Base-by-base conservation (phyloP, 2,329 filamentous ascomycete species). In the Alternaria sp. region DNA sequence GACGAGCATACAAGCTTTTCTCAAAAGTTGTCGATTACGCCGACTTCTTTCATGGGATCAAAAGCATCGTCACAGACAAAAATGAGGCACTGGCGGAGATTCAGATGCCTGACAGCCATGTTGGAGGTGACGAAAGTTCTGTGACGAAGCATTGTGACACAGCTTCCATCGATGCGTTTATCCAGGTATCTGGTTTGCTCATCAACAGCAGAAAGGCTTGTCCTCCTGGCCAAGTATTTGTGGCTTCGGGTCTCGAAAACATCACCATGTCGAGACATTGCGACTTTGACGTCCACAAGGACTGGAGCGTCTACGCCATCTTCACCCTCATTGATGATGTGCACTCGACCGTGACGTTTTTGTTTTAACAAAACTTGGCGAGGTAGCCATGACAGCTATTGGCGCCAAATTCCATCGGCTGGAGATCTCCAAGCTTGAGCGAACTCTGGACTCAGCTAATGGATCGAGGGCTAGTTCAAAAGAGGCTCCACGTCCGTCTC, bases 151-250 rank as follows among this genome's bases (percentile, higher is more conserved):
- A 43, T 22, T 70, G 61, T 34, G 67, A 68, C 28, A 60, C 67
- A n/a, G 60, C 65, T 3, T 54, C 60, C 20, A 51, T 70, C 20
- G 67, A 70, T 41, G 50, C 54, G 11, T 70, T 70, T 34, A 68
- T 68, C 16, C 59, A 63, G n/a, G 65, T 68, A 3, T 61, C 61
- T 8, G 67, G 67, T 10, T 50, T 70, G 16, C 56, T 68, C 12
- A 63, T 70, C 36, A 70, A 69, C 30, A 69, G 57, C 45, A 66
- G 67, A 25, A 59, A 64, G 18, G 57, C 51, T 43, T 59, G 56
- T 16, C 43, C 30, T 28, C 51, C 34, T 18, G 62, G 56, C 12
- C 59, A 70, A 22, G 66, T 67, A 6, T 60, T 70, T 18, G 56
- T 70, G 18, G 60, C 62, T 16, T 58, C 55, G 10, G 65, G 63